phyloP scores from a whole-genome alignment of 2,329 filamentous ascomycete species.

The Apiospora aurea region DNA sequence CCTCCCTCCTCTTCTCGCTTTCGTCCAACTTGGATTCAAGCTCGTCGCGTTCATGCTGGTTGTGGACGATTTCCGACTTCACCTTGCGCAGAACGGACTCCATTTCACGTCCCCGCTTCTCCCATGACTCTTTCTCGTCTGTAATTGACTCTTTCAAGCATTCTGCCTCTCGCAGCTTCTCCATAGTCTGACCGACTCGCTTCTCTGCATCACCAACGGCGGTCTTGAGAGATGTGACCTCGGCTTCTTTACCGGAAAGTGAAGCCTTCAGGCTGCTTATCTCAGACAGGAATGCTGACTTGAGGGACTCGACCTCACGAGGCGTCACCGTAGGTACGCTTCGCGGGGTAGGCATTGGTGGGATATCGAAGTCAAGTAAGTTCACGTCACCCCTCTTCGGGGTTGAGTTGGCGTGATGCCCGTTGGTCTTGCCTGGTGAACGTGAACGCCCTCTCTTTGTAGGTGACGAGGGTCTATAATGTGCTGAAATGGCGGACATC shows the following conservation, averaged over 20 bases:
- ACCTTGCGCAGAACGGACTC: slow-evolving; percentile 81
- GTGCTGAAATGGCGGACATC: slow-evolving; percentile 42
- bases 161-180: slow-evolving; percentile 81
- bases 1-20: slow-evolving; percentile 75
- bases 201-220: slow-evolving; percentile 91
- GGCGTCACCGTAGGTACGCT: slow-evolving; percentile 91
- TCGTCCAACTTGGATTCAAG: slow-evolving; percentile 79
- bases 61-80: slow-evolving; percentile 79
- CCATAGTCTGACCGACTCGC: slow-evolving; percentile 84
- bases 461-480: slow-evolving; percentile 46
- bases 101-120: slow-evolving; percentile 84
- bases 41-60: slow-evolving; percentile 82
- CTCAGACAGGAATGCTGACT: slow-evolving; percentile 88
- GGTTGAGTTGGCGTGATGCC: slow-evolving; percentile 46
- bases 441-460: slow-evolving; percentile 43
- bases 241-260: slow-evolving; percentile 90
- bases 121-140: slow-evolving; percentile 82
- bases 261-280: slow-evolving; percentile 95
- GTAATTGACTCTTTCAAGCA: slow-evolving; percentile 73
- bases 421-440: slow-evolving; percentile 54
- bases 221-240: slow-evolving; percentile 85
- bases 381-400: slow-evolving; percentile 67
- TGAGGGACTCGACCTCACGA: slow-evolving; percentile 89
- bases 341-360: slow-evolving; percentile 90
- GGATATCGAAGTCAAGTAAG: slow-evolving; percentile 89